Base-by-base conservation (phyloP, 2,329 filamentous ascomycete species). In the Epichloe brachyelytri region DNA sequence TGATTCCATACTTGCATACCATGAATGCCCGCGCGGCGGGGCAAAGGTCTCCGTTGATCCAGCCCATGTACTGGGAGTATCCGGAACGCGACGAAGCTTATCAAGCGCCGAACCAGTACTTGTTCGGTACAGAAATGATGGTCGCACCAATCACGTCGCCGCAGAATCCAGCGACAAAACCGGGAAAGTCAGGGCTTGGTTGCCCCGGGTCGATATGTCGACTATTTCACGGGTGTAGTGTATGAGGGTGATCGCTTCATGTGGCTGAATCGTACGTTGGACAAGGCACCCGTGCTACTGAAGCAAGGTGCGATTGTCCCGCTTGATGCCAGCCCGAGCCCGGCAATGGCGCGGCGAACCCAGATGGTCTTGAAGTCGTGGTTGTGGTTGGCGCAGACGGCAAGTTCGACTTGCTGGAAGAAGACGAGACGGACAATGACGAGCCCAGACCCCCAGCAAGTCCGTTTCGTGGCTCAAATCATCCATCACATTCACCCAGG, bases 41-140 rank as follows among this genome's bases (percentile, higher is more conserved):
- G 1, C 58, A 73, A 1, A 70, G 71, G 41, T 68, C 75, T 47
- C 79, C 79, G 0, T 61, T 83, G 2, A 63, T 83, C 1, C 75
- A 78, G 59, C 80, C 80, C 0, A 69, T 84, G 67, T 84, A 84
- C 65, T 84, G 80, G 80, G 68, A 71, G 43, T 74, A 76, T 54
- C 75, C 77, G 0, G 66, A 71, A 1, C 58, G 61, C 0, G 70
- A 77, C 1, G 72, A 76, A 51, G 78, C 80, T 0, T 83, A 83
- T 61, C 57, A 62, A 1, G 69, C 76, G 0, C 74, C 72, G 0
- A 83, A 80, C 55, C 70, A 82, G 59, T 83, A 76, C 60, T 72
- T 71, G 56, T 83, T 83, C 55, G 80, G 80, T 2, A 70, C 72
- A 0, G 67, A 76, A 26, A 62, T 83, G 14, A 63, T 83, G 3